Base-by-base conservation (phyloP, 179 eudicot species). In the Drosera spatulata region DNA sequence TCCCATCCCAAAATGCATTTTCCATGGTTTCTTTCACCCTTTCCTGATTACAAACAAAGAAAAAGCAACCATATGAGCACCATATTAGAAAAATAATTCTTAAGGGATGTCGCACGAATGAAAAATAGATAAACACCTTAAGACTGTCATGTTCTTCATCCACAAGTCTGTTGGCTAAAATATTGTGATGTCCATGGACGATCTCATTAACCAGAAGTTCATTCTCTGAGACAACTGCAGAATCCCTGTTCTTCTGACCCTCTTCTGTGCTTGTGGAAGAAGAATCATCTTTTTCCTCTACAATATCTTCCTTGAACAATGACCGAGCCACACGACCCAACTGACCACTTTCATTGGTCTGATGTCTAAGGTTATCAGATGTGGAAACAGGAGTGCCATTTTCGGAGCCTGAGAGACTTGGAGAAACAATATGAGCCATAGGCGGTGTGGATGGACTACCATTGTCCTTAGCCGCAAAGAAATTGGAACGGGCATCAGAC, bases 1-100 rank as follows among this genome's bases (percentile, higher is more conserved):
- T 49, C 45, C 87, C 80, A 74, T 93, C 97, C 99, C 99, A 89
- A 70, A 89, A 93, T 42, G 93, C 99, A 43, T 83, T 86, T 67
- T 90, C 90, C 94, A 89, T 86, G 10, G 90, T 79, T 66, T 83
- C 85, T 73, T 73, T 83, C 8, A 93, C 50, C 77, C 73, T 75
- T 42, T 60, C 70, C 99, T 89, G 77, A 55, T 61, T 15, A 9
- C 10, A 58, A 55, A 62, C 52, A 64, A 47, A 61, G 5, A 47
- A 7, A 50, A 10, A 50, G 13, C 2, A 50, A 22, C 1, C 33
- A 22, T 22, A 22, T 22, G 33, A 22, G 33, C 33, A 22, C 33
- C 33, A 22, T 22, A 22, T 22, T 22, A 22, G 33, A 22, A 22
- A 22, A 22, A 22, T 22, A 22, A 22, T 22, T 22, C 33, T 22